Conservation (phyloP, 176 grass and related monocot genomes). For the Zizania latifolia region DNA sequence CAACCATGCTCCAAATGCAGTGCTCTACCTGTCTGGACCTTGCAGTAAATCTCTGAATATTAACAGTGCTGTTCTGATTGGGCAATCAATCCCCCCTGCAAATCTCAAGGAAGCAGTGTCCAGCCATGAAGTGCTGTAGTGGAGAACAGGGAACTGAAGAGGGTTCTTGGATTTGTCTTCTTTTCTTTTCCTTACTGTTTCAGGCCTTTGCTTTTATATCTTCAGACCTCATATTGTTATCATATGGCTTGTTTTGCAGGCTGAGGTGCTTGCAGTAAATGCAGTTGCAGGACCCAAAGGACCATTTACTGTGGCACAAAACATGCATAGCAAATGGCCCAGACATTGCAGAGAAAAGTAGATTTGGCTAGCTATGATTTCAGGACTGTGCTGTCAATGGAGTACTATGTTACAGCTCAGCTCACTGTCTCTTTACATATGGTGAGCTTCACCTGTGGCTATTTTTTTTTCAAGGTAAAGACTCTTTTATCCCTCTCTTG, state of each 20-base stretch:
- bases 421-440: neutral
- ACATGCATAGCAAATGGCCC: constrained; percentile 17
- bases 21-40: neutral
- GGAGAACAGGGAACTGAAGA: constrained; percentile 9
- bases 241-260: neutral
- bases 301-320: constrained; percentile 11
- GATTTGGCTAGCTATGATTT: constrained; percentile 13
- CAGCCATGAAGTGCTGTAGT: neutral
- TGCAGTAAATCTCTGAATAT: neutral
- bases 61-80: neutral
- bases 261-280: neutral
- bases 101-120: neutral
- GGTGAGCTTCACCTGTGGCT: neutral
- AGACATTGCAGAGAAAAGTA: constrained; percentile 10
- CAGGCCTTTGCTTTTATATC: neutral
- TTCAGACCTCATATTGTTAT: constrained; percentile 20
- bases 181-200: neutral
- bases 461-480: neutral
- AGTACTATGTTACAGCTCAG: constrained; percentile 8
- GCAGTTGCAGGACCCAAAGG: constrained; percentile 15
- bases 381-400: neutral
- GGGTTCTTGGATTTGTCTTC: constrained; percentile 5
- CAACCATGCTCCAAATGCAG: too few relatives aligned
- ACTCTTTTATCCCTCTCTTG: neutral
- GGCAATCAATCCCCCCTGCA: neutral